These are phyloP conservation scores for Globisporangium acanthophoron DNA, from an alignment of 352 stramenopile species.

Conservation along the genomic window DNA sequence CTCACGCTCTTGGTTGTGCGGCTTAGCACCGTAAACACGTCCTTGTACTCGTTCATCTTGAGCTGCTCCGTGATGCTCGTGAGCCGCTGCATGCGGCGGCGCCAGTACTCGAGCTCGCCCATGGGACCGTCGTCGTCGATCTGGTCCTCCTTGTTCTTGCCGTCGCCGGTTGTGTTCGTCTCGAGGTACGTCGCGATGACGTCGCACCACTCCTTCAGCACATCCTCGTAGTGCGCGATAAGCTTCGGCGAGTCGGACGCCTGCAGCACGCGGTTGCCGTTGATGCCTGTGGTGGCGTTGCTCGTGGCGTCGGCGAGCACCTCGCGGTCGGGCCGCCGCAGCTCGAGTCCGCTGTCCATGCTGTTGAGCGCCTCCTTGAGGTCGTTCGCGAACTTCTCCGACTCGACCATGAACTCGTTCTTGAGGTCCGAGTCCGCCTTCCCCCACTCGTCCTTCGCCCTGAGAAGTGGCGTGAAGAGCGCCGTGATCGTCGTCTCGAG, in stretches of 20 bases:
- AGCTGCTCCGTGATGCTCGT: slow-evolving; percentile 98
- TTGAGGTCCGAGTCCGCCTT: slow-evolving; percentile 92
- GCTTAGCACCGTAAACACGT: slow-evolving; percentile 91
- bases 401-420: slow-evolving; percentile 92
- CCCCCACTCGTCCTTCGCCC: slow-evolving; percentile 93
- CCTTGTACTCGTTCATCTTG: slow-evolving; percentile 95
- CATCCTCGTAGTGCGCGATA: slow-evolving; percentile 92
- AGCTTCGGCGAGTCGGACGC: slow-evolving; percentile 85
- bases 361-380: slow-evolving; percentile 94
- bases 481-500: slow-evolving; percentile 74
- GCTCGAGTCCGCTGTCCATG: slow-evolving; percentile 93
- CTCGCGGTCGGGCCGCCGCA: slow-evolving; percentile 84
- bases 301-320: slow-evolving; percentile 53
- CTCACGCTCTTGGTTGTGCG: slow-evolving; percentile 80
- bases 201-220: slow-evolving; percentile 97
- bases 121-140: slow-evolving; percentile 91
- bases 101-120: slow-evolving; percentile 97
- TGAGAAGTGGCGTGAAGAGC: slow-evolving; percentile 91
- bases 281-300: slow-evolving; percentile 29
- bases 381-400: slow-evolving; percentile 92
- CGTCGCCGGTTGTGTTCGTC: slow-evolving; percentile 70
- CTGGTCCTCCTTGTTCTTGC: slow-evolving; percentile 54
- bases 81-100: slow-evolving; percentile 95
- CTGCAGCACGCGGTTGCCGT: slow-evolving; percentile 55
- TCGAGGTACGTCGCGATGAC: slow-evolving; percentile 94